Base-by-base conservation (phyloP, 495 filamentous ascomycete species). In the Hypoxylon subgilvum region DNA sequence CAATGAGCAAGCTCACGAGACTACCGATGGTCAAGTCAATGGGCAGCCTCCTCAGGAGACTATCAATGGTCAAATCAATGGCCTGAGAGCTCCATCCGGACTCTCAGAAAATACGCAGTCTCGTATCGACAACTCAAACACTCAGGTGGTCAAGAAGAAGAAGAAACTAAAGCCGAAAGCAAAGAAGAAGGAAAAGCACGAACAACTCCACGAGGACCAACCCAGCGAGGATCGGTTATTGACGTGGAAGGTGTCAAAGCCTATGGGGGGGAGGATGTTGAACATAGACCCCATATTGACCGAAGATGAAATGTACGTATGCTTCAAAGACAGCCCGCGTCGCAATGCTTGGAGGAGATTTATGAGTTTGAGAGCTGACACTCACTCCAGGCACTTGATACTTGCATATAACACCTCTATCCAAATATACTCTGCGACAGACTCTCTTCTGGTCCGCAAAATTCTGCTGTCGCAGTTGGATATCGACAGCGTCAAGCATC, bases 231-330 rank as follows among this genome's bases (percentile, higher is more conserved):
- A 54, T 12, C 8, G 13, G 18, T 22, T 41, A 19, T 34, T 63
- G 17, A 41, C 66, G 60, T 90, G 87, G 87, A 79, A 74, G 34
- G 39, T 86, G 13, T 86, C 84, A 6, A 74, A 80, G 17, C 74
- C 86, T 16, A 76, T 86, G 69, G 89, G 85, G 46, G 89, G 89
- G 5, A 76, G 84, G 34, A 87, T 90, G 73, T 68, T 86, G 28
- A 77, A 89, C 63, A 74, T 89, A 47, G 90, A 96, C 58, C 88
- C 92, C 0, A 75, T 91, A 17, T 87, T 96, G 70, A 86, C 90
- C 9, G 57, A 64, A 4, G 88, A 97, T 74, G 91, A 96, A 72
- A 84, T 87, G 90, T 96, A 76, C 63, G 86, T 73, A 40, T 14
- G n/a, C n/a, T 25, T 25, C 22, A 32, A n/a, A n/a, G 27, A 27